A percentile compares a stretch with the other conserved stretches of the same genome.
Evolutionary conservation across 1,284 basidiomycete species (phyloP).

Genomic region (Taiwanofungus camphoratus): DNA sequence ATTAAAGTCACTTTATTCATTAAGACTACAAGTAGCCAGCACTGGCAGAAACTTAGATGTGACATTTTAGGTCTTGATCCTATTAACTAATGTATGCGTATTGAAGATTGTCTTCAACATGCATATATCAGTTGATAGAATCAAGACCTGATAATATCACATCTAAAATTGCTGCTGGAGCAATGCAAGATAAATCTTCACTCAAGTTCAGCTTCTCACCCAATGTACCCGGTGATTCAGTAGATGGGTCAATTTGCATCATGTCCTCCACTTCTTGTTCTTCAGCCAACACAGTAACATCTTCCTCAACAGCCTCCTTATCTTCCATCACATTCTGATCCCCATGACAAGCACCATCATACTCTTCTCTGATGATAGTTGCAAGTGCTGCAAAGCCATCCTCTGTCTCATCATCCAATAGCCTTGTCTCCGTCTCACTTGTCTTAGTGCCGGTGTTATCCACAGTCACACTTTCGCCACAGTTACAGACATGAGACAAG

Average conservation of each 20-base stretch:
- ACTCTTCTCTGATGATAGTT: slow-evolving; percentile 20
- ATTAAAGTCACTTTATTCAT: no score
- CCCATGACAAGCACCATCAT: slow-evolving; percentile 3
- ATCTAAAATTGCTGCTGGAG: no score
- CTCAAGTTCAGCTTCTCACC: no score
- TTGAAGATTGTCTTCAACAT: no score
- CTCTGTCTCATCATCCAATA: slow-evolving; percentile 33
- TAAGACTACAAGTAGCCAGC: no score
- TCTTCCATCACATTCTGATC: background rate
- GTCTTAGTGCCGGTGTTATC: slow-evolving; percentile 17
- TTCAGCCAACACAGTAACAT: background rate
- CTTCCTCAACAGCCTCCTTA: background rate
- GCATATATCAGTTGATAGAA: no score
- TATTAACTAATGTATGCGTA: no score
- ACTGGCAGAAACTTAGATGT: no score
- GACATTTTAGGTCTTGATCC: no score
- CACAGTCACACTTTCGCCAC: slow-evolving; percentile 19
- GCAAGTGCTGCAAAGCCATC: slow-evolving; percentile 34
- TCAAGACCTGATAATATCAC: no score
- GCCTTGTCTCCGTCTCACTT: slow-evolving; percentile 10
- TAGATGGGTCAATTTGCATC: slow-evolving; percentile 8
- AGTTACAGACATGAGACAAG: slow-evolving; percentile 50
- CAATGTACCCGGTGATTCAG: no score
- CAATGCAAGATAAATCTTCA: no score
- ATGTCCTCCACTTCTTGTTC: slow-evolving; percentile 5